A percentile compares a stretch with the other conserved stretches of the same genome.
Evolutionary conservation across 192 early-diverging fungal species (phyloP).

Genomic region (Podila clonocystis): DNA sequence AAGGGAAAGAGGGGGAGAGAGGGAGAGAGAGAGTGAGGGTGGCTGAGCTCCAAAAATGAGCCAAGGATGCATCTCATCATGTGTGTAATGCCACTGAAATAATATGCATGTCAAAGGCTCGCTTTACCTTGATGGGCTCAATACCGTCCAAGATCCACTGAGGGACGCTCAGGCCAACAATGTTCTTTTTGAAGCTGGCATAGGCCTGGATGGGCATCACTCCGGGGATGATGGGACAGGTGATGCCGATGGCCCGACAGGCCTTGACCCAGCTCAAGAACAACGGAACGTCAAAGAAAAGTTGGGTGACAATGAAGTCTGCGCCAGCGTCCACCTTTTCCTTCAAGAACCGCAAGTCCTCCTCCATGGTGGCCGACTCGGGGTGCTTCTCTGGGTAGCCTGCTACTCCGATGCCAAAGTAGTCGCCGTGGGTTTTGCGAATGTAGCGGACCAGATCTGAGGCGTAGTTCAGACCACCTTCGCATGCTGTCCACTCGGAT

Average conservation of each 20-base stretch:
- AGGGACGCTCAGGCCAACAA: constrained; percentile 91
- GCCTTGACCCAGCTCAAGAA: constrained; percentile 83
- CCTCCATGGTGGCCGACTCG: constrained; percentile 76
- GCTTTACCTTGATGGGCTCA: constrained; percentile 81
- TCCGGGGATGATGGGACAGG: constrained; percentile 86
- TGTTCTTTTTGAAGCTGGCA: constrained; percentile 88
- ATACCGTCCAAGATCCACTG: constrained; percentile 74
- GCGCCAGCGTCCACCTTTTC: constrained; percentile 93
- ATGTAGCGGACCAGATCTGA: constrained; percentile 93
- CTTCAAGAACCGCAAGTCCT: constrained; percentile 84
- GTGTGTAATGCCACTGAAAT: neutral
- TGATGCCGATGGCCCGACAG: constrained; percentile 80
- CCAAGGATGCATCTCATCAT: neutral
- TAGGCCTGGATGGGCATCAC: constrained; percentile 97
- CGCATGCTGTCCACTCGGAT: constrained; percentile 79
- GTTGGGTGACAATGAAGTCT: constrained; percentile 94
- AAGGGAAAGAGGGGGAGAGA: too few species aligned
- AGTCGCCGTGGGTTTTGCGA: constrained; percentile 84
- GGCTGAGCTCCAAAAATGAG: neutral
- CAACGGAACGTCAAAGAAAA: constrained; percentile 87
- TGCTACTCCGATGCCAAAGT: constrained; percentile 98
- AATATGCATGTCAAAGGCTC: neutral
- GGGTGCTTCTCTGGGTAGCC: constrained; percentile 96
- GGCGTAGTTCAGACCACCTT: constrained; percentile 84
- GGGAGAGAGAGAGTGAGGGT: neutral